A percentile compares a stretch with the other conserved stretches of the same genome.
Conservation (phyloP, 2,329 filamentous ascomycete genomes). For the Fusarium sp. region DNA sequence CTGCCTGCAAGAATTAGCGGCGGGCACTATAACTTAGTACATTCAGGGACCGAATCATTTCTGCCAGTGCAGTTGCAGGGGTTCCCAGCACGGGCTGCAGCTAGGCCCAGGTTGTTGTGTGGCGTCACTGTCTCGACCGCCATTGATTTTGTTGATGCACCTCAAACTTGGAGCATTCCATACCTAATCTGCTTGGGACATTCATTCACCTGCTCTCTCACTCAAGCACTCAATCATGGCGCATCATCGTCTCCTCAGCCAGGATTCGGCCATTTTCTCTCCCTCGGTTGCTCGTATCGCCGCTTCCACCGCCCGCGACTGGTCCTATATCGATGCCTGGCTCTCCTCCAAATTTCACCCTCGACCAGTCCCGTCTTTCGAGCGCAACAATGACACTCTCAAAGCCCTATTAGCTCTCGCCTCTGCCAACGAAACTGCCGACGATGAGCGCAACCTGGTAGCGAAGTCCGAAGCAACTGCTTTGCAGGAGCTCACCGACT, state of each 20-base stretch:
- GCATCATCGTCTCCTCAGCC: constrained; percentile 38
- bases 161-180: neutral
- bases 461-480: constrained; percentile 67
- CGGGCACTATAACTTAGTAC: constrained; percentile 34
- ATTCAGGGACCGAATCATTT: constrained; percentile 5
- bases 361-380: constrained; percentile 75
- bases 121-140: constrained; percentile 23
- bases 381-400: constrained; percentile 87
- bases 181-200: neutral
- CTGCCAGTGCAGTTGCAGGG: neutral
- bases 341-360: constrained; percentile 74
- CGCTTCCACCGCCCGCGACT: constrained; percentile 86
- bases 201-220: neutral
- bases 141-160: neutral
- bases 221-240: constrained; percentile 22
- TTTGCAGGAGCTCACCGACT: constrained; percentile 59
- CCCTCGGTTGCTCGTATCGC: constrained; percentile 76
- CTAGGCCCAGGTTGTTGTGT: neutral
- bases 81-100: neutral
- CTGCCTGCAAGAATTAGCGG: constrained; percentile 25
- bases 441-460: constrained; percentile 72
- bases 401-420: constrained; percentile 78
- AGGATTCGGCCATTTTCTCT: constrained; percentile 68
- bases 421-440: constrained; percentile 78
- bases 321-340: constrained; percentile 89